Evolutionary conservation across 2,329 filamentous ascomycete genomes (phyloP).

Genomic region (Lachnellula occidentalis): DNA sequence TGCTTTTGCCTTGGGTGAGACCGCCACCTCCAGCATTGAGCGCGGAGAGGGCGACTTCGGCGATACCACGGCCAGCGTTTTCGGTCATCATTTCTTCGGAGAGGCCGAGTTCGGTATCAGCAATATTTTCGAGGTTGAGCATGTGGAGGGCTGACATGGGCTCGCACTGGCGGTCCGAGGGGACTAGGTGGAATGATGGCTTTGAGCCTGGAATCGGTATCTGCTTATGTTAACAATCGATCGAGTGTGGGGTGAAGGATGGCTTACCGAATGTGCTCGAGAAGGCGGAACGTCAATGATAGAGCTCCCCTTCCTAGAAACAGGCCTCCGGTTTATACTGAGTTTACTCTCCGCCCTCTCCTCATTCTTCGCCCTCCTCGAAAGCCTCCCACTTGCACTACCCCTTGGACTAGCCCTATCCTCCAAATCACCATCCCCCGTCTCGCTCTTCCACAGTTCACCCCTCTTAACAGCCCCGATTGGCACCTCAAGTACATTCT

Average conservation of each 20-base stretch:
- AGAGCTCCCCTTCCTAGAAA: constrained; percentile 30
- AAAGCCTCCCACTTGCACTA: constrained; percentile 37
- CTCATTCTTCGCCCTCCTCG: constrained; percentile 28
- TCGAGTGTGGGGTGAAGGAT: neutral
- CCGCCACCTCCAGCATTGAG: constrained; percentile 41
- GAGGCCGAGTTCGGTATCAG: constrained; percentile 74
- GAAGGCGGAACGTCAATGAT: constrained; percentile 19
- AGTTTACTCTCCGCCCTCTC: constrained; percentile 33
- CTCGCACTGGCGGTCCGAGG: constrained; percentile 53
- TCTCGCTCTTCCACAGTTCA: constrained; percentile 65
- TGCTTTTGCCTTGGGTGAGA: constrained; percentile 33
- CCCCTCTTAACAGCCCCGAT: constrained; percentile 26
- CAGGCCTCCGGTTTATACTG: constrained; percentile 29
- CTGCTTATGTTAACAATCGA: neutral
- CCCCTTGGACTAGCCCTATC: constrained; percentile 24
- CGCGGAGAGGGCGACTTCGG: constrained; percentile 71
- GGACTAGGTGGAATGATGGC: constrained; percentile 44
- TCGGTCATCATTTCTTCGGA: constrained; percentile 89
- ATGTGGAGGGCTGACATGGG: constrained; percentile 73
- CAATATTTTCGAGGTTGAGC: constrained; percentile 87
- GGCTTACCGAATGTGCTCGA: constrained; percentile 26
- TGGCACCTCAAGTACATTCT: constrained; percentile 76
- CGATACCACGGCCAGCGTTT: constrained; percentile 83
- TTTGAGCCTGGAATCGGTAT: constrained; percentile 15
- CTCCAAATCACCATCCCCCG: constrained; percentile 48